Conservation (phyloP, 331 rosid genomes). For the Dryas integrifolia region DNA sequence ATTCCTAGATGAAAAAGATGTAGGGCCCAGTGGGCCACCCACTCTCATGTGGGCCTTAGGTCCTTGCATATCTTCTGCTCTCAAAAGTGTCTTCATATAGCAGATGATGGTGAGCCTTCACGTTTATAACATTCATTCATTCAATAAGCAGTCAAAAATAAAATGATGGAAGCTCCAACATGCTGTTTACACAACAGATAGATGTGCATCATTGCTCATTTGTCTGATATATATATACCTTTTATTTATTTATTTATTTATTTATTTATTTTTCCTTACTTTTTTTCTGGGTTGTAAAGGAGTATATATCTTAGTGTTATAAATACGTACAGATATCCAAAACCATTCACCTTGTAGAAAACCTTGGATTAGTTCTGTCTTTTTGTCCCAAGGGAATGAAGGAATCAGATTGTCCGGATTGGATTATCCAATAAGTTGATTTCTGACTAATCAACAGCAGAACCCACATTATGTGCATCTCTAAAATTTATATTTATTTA, state of each 20-base stretch:
- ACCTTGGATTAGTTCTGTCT: constrained; percentile 26
- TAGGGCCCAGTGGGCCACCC: neutral
- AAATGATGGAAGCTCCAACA: constrained; percentile 58
- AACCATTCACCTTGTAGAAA: constrained; percentile 34
- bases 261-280: neutral
- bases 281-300: no score
- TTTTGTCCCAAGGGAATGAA: constrained; percentile 30
- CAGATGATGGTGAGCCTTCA: constrained; percentile 64
- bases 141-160: constrained; percentile 40
- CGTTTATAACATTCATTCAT: constrained; percentile 53
- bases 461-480: no score
- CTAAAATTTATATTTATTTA: constrained; percentile 8
- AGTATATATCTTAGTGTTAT: no score
- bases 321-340: neutral
- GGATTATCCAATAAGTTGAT: constrained; percentile 40
- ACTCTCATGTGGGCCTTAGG: constrained; percentile 38
- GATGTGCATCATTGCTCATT: constrained; percentile 48
- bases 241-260: neutral
- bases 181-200: constrained; percentile 47
- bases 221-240: constrained; percentile 28
- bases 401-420: constrained; percentile 33
- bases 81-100: constrained; percentile 34
- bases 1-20: neutral
- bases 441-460: neutral
- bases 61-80: constrained; percentile 40